Base-by-base conservation (phyloP, 1,284 basidiomycete genomes). In the Ustilago bromivora region DNA sequence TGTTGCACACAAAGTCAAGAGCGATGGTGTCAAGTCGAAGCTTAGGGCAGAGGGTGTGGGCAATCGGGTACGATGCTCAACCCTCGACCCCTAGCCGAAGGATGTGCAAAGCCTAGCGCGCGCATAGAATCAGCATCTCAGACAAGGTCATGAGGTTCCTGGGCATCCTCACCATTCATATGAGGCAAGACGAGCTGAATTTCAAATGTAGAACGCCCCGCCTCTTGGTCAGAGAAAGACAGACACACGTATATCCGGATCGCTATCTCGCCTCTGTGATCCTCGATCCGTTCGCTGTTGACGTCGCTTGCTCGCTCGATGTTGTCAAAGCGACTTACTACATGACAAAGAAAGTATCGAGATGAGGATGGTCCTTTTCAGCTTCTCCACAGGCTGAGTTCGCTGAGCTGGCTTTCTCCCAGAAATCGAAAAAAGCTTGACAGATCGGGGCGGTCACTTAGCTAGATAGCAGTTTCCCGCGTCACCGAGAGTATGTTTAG, bases 61-160 rank as follows among this genome's bases (percentile, higher is more conserved):
- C 53, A 54, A 54, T 13, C 28, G 53, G 53, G 28, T 31, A 6
- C 32, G 1, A 35, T 10, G 19, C n/a, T 31, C 52, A 32, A 38
- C 66, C 66, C 66, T 55, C 55, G 59, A 55, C 60, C 66, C 66
- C 66, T 68, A 68, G 66, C 66, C 56, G n/a, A 23, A 23, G 23
- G 41, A 54, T 35, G 35, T 35, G 60, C 55, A 38, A 23, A 54
- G 51, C 49, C 66, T 68, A 46, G 66, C 66, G 66, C 51, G 51
- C 51, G 51, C 51, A 31, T 35, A 31, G 34, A 23, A 31, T 41
- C 55, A 23, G 36, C 41, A 59, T 43, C 31, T 49, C 46, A 34
- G 17, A 59, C n/a, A 35, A n/a, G 11, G 28, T 17, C 40, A 23
- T 57, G 36, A 23, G 40, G 19, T 55, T 46, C n/a, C 43, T 15